Conservation (phyloP, 2,329 filamentous ascomycete genomes). For the Allantophomopsis cytisporea region DNA sequence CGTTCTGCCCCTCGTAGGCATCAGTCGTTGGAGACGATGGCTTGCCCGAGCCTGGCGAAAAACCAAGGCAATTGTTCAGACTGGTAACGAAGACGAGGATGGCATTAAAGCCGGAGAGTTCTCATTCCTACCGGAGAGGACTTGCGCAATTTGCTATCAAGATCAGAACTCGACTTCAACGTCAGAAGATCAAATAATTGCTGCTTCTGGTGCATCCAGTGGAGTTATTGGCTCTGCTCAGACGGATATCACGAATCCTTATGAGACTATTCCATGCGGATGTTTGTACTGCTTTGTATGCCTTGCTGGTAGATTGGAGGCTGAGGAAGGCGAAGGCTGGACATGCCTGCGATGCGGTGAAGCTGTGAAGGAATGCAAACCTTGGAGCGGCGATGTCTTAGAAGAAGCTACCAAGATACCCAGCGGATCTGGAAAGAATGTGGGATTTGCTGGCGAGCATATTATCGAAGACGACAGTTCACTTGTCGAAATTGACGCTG, state of each 20-base stretch:
- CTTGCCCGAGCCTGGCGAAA: slow-evolving; percentile 77
- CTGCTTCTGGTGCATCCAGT: slow-evolving; percentile 48
- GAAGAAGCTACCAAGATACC: slow-evolving; percentile 29
- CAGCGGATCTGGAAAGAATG: slow-evolving; percentile 33
- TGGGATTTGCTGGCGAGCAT: slow-evolving; percentile 41
- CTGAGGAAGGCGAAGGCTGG: slow-evolving; percentile 92
- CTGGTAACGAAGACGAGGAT: slow-evolving; percentile 32
- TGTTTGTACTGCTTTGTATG: slow-evolving; percentile 97
- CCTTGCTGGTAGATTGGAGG: slow-evolving; percentile 76
- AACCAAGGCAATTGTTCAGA: slow-evolving; percentile 50
- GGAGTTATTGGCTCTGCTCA: slow-evolving; percentile 79
- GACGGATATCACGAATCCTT: slow-evolving; percentile 93
- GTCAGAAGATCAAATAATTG: slow-evolving; percentile 64
- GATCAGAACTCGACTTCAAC: slow-evolving; percentile 67
- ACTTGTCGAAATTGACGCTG: neutral
- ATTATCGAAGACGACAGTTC: neutral
- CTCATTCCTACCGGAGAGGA: slow-evolving; percentile 78
- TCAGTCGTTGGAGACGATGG: slow-evolving; percentile 86
- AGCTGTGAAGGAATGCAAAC: slow-evolving; percentile 69
- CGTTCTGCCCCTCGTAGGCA: slow-evolving; percentile 88
- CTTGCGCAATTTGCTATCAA: slow-evolving; percentile 93
- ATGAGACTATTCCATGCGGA: slow-evolving; percentile 77
- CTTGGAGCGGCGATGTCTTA: slow-evolving; percentile 85
- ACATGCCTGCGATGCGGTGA: slow-evolving; percentile 80
- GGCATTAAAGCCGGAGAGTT: slow-evolving; percentile 57